Evolutionary conservation across 192 early-diverging fungal species (phyloP), one percentile per base, ranked within the genome.

Genomic region (Podila verticillata): DNA sequence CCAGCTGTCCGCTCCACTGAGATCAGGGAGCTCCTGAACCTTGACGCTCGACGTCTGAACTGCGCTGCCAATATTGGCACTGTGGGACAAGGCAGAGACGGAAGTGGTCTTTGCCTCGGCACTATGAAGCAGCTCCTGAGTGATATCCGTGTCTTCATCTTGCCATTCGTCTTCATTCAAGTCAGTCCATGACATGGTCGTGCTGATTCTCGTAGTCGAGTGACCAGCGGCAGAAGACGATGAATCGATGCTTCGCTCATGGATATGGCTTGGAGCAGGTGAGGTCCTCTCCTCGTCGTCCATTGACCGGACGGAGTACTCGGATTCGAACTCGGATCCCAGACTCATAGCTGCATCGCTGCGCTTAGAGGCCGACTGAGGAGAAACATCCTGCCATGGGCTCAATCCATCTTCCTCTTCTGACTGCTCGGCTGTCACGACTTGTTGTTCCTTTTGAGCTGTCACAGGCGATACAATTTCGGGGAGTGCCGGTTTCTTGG

Each of bases 311-410:
- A 63, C 31, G 1, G 77, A 80, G 48, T 68, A 80, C 28, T 72
- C 77, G 0, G 77, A 80, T 12, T 80, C 77, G 17, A 80, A 49
- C 36, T 72, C 77, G 17, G 77, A 80, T 30, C 62, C 65, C 57
- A 80, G 26, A 19, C 74, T 77, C 63, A 77, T 65, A 2, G 65
- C 70, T n/a, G 65, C 65, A 34, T 80, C 77, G 56, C 77, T 80
- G 4, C 70, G 66, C 66, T 80, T 80, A 15, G 77, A 80, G 10
- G 60, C 70, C 7, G 77, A 80, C 0, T 54, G 61, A 5, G 77
- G 77, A 7, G 77, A 80, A 7, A 80, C 48, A 32, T 80, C 77
- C 28, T 80, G 77, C 77, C 77, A 80, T 1, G 77, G 70, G n/a
- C 56, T 72, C 0, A 61, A 35, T 2, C 61, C 49, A n/a, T 66